Evolutionary conservation across 176 grass and related monocot species (phyloP), one percentile per base, ranked within the genome.

Genomic region (Phragmites australis): DNA sequence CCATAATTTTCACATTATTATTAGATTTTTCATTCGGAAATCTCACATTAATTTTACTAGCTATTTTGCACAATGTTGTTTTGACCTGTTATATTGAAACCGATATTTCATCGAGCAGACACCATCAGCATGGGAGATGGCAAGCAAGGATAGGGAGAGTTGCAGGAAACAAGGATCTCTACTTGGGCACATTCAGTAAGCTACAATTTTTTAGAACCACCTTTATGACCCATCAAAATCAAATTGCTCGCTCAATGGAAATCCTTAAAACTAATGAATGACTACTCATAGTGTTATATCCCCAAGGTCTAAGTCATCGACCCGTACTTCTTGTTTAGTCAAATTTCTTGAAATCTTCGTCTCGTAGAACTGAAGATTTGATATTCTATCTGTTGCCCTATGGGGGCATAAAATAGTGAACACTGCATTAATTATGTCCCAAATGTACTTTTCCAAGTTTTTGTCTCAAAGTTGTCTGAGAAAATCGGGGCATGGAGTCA

Each of bases 171-270:
- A 93, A 93, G 56, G 91, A 90, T 26, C 85, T 93, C 40, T 93
- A 93, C 62, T 57, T 93, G 63, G 91, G 91, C 45, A 93, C 91
- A 62, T 93, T 93, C 88, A 93, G 91, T 93, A 87, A 87, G 91
- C 46, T 66, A 48, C n/a, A 5, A 2, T 67, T 13, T 79, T 17
- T 26, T 5, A 37, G 34, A 37, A 5, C 34, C 21, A 60, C 17
- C 23, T 44, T 34, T 9, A 52, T 9, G 61, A 58, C 30, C 19
- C 65, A 70, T 61, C 11, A 9, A 41, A 79, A 8, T 14, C 26
- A 56, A 74, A 34, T 87, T 19, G 44, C 27, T 76, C 16, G 16
- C 59, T 80, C 78, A 76, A 67, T 59, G 70, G 48, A 56, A 47
- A 69, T 79, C 5, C 22, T 75, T 70, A 80, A 56, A 70, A 74